Evolutionary conservation across 179 eudicot species (phyloP).

Genomic region (Silene noctiflora): DNA sequence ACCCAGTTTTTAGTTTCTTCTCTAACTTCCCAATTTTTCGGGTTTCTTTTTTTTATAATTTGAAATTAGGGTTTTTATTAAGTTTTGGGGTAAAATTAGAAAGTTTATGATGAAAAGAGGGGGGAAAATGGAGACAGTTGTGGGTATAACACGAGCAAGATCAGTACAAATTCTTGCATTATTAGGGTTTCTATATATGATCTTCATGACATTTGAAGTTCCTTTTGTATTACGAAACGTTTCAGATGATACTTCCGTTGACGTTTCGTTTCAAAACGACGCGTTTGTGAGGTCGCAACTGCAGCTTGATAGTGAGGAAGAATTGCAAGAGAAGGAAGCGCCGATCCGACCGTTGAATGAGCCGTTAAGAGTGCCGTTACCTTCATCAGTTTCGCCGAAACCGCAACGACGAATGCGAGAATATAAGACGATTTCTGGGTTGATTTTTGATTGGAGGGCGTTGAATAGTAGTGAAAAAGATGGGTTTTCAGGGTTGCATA

Average conservation of each 20-base stretch:
- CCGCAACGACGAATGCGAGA: conserved; percentile 38
- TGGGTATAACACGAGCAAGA: conserved; percentile 48
- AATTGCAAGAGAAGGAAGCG: conserved; percentile 44
- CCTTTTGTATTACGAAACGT: conserved; percentile 60
- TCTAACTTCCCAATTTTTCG: conserved; percentile 5
- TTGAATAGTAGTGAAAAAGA: conserved; percentile 36
- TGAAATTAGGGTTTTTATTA: conserved; percentile 13
- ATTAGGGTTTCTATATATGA: conserved; percentile 53
- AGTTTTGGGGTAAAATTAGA: conserved; percentile 5
- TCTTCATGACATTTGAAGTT: conserved; percentile 60
- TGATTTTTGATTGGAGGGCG: conserved; percentile 50
- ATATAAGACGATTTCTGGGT: conserved; percentile 47
- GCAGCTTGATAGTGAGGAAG: conserved; percentile 51
- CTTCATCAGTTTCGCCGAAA: conserved; percentile 24
- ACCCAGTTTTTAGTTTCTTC: conserved; percentile 11
- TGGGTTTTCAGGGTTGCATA: conserved; percentile 56
- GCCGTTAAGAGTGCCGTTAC: conserved; percentile 24
- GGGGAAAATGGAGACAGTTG: conserved; percentile 42
- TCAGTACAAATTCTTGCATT: conserved; percentile 50
- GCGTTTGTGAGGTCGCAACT: conserved; percentile 31
- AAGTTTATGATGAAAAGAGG: conserved; percentile 21
- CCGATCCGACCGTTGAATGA: conserved; percentile 55
- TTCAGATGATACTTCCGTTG: conserved; percentile 24
- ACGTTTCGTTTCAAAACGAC: conserved; percentile 43
- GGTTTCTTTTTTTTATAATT: conserved; percentile 18